Evolutionary conservation across 352 stramenopile species (phyloP), one percentile per base, ranked within the genome.

Genomic region (Pythium aquatile): DNA sequence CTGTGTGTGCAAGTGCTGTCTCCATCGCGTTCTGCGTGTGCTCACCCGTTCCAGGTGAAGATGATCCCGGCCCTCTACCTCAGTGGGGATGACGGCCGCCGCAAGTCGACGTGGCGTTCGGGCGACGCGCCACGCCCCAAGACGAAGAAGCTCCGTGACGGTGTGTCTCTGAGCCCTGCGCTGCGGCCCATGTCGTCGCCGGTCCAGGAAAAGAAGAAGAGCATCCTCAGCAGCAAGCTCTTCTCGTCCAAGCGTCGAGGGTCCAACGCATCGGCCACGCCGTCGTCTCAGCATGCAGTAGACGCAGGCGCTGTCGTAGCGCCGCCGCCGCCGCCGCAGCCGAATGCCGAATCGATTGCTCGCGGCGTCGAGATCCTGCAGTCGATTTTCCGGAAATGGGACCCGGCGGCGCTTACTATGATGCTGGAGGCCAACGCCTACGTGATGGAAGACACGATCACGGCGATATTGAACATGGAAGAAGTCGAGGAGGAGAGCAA

Each of bases 381-480:
- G 55, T 88, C 82, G 11, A 93, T 95, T 52, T 95, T 95, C 70
- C 86, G 84, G 2, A 85, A 80, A 33, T 95, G 86, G 86, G 86
- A 95, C 53, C 57, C 66, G 13, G 75, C 74, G 55, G 77, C 83
- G 26, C 53, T 95, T 63, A 75, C 85, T 20, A 77, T 90, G 29
- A 74, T 95, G 58, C 75, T 95, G 20, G 86, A 93, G 48, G 76
- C 76, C 13, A 89, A 92, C 61, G 76, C 70, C 10, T 93, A 81
- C 42, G 75, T 90, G 35, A 92, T 95, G 81, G 86, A 95, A 49
- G 81, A 90, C 11, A 82, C 86, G 9, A 95, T 95, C 60, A 77
- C 84, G 11, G 75, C 83, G 8, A 85, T 95, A 42, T 61, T 95
- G 30, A 76, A 77, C 24, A 93, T 95, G 83, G 85, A 95, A 58